A percentile compares a stretch with the other conserved stretches of the same genome.
Conservation (phyloP, 2,329 filamentous ascomycete genomes). For the Acrocalymma vagum region DNA sequence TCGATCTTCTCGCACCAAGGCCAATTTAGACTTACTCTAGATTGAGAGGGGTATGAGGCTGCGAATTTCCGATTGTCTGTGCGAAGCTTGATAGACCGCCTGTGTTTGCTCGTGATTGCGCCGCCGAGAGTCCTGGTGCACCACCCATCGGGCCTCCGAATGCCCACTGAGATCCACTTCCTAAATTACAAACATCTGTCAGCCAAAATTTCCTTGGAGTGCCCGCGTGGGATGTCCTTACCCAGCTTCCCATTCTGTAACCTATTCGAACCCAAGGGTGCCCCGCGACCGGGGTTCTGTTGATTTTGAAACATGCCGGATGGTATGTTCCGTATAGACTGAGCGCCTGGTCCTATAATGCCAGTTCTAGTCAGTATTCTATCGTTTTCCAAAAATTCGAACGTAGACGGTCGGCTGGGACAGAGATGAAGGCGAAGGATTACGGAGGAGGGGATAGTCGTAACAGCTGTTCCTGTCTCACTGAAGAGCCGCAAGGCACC, state of each 20-base stretch:
- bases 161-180: constrained; percentile 65
- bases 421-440: neutral
- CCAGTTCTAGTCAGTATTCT: constrained; percentile 17
- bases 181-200: constrained; percentile 41
- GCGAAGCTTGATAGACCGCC: constrained; percentile 63
- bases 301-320: constrained; percentile 61
- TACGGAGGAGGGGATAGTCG: constrained; percentile 6
- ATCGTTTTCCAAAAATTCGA: constrained; percentile 2
- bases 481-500: neutral
- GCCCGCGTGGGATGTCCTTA: constrained; percentile 34
- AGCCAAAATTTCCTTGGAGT: constrained; percentile 18
- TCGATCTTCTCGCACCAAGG: constrained; percentile 14
- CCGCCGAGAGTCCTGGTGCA: constrained; percentile 59
- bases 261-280: constrained; percentile 57
- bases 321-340: constrained; percentile 62
- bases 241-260: constrained; percentile 65
- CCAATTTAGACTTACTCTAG: constrained; percentile 60
- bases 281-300: constrained; percentile 59
- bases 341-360: constrained; percentile 57
- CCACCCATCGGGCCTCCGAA: constrained; percentile 64
- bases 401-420: constrained; percentile 3
- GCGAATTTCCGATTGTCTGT: constrained; percentile 63
- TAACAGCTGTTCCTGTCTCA: neutral
- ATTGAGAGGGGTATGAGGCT: constrained; percentile 63
- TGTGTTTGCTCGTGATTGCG: constrained; percentile 60